Evolutionary conservation across 257 asterid species (phyloP).

Genomic region (Rehmannia glutinosa): DNA sequence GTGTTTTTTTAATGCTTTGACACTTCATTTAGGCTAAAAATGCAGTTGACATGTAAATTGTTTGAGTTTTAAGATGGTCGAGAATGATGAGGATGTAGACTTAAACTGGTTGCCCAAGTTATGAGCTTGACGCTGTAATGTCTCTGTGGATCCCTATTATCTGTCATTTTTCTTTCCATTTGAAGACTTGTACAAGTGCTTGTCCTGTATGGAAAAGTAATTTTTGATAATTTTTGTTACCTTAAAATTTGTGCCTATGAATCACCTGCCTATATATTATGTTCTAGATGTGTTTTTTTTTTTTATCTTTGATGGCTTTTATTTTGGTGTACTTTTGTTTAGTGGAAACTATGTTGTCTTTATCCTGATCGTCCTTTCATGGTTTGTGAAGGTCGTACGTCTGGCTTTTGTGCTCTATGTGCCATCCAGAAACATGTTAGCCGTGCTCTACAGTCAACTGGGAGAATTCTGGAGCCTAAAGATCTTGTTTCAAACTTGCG

Average conservation of each 20-base stretch:
- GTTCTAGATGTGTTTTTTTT: not conserved
- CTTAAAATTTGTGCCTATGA: not conserved
- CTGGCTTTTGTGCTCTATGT: conserved; percentile 98
- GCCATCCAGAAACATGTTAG: conserved; percentile 96
- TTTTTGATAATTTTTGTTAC: not conserved
- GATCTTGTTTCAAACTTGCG: conserved; percentile 96
- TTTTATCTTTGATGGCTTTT: not conserved
- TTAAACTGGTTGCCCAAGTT: not conserved
- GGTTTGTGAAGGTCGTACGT: conserved; percentile 63
- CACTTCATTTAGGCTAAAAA: no score
- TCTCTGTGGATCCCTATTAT: not conserved
- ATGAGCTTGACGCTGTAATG: not conserved
- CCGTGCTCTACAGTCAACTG: conserved; percentile 91
- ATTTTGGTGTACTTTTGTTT: not conserved
- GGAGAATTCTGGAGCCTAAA: conserved; percentile 93
- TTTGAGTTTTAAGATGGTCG: no score
- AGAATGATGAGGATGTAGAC: no score
- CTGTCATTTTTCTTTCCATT: not conserved
- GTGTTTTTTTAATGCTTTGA: no score
- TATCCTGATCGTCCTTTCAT: conserved; percentile 19
- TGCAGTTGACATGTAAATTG: no score
- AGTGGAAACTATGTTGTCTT: not conserved
- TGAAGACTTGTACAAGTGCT: not conserved
- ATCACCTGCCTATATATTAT: not conserved
- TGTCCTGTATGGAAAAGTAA: not conserved